phyloP scores from a whole-genome alignment of 2,329 filamentous ascomycete species.

The Ascochyta koolunga region DNA sequence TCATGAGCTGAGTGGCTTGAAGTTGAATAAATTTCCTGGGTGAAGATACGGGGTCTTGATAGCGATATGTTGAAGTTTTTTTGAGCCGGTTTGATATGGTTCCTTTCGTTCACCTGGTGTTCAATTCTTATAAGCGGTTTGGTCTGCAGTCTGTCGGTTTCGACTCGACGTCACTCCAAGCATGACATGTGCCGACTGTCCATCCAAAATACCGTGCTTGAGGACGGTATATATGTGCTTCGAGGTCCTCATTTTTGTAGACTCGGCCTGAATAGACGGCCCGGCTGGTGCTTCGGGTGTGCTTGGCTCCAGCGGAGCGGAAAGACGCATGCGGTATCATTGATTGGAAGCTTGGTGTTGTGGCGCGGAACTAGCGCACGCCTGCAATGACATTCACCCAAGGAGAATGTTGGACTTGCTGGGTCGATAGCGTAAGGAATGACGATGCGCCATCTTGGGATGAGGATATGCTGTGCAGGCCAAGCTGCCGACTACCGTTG shows the following conservation, averaged over 20 bases:
- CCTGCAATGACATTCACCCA: neutral
- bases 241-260: neutral
- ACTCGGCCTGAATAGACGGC: constrained; percentile 7
- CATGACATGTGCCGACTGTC: constrained; percentile 12
- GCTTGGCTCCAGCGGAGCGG: constrained; percentile 7
- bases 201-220: neutral
- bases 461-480: neutral
- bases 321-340: neutral
- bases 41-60: neutral
- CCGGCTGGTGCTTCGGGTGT: neutral
- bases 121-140: constrained; percentile 1
- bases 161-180: constrained; percentile 8
- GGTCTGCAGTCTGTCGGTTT: neutral
- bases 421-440: neutral
- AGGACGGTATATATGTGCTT: neutral
- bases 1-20: too few species aligned
- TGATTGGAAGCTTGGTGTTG: neutral
- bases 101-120: neutral
- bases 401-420: neutral
- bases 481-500: neutral
- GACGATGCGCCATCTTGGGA: neutral
- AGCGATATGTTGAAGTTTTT: neutral
- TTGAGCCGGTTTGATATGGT: neutral
- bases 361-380: constrained; percentile 6
- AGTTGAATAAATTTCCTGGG: too few species aligned